Conservation (phyloP, 805 yeast species). For the Candida suzukii region DNA sequence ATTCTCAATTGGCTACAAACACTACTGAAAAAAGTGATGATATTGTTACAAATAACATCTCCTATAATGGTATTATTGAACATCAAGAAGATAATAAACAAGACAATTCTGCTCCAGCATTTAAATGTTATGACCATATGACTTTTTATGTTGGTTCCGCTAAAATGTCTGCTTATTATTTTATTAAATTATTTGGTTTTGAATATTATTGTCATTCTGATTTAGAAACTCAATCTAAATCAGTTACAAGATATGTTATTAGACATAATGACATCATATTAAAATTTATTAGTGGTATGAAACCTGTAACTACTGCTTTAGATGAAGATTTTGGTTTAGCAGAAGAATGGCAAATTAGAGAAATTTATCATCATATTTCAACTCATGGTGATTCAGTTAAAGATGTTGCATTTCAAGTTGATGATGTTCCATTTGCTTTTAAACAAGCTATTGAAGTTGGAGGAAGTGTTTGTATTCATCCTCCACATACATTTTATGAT, state of each 20-base stretch:
- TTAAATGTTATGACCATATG: conserved; percentile 46
- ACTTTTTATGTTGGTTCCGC: conserved; percentile 74
- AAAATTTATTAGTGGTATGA: conserved; percentile 33
- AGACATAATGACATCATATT: conserved; percentile 47
- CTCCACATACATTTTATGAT: conserved; percentile 16
- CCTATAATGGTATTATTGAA: too few relatives aligned
- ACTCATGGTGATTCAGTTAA: conserved; percentile 77
- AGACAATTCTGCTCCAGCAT: too few relatives aligned
- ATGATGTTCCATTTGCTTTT: conserved; percentile 38
- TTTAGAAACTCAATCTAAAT: conserved; percentile 59
- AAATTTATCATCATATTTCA: conserved; percentile 38
- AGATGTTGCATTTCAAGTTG: conserved; percentile 65
- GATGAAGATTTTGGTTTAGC: not conserved
- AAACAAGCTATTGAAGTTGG: conserved; percentile 44
- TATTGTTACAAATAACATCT: too few relatives aligned
- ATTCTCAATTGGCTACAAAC: too few relatives aligned
- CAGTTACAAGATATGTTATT: conserved; percentile 53
- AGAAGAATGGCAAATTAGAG: conserved; percentile 10
- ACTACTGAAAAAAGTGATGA: too few relatives aligned
- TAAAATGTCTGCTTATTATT: conserved; percentile 49
- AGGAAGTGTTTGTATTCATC: conserved; percentile 27
- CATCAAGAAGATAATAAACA: too few relatives aligned
- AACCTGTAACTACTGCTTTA: conserved; percentile 3
- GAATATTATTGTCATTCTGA: conserved; percentile 54
- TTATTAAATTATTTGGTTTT: conserved; percentile 57